These are phyloP conservation scores for Phytophthora pini DNA, from an alignment of 352 stramenopile species.

Conservation along the genomic window DNA sequence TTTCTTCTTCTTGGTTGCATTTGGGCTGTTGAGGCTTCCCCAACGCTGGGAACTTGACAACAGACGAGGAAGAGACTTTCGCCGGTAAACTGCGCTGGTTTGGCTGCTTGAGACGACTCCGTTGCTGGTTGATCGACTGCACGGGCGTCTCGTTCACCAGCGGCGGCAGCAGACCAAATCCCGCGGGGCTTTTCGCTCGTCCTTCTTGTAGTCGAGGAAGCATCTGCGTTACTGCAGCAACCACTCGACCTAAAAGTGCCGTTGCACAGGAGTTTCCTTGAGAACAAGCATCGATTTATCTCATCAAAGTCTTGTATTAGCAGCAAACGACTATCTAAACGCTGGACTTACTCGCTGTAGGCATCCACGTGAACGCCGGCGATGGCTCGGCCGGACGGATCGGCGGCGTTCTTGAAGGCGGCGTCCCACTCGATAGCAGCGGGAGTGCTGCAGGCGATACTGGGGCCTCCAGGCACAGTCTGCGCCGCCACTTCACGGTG, in stretches of 20 bases:
- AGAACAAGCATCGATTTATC: slow-evolving; percentile 6
- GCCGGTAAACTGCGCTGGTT: slow-evolving; percentile 15
- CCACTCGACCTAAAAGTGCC: slow-evolving; percentile 1
- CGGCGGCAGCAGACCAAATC: slow-evolving; percentile 23
- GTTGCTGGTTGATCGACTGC: slow-evolving; percentile 14
- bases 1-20: slow-evolving; percentile 59
- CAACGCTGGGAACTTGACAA: slow-evolving; percentile 49
- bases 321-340: slow-evolving; percentile 26
- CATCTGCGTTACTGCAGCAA: background rate
- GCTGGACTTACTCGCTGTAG: slow-evolving; percentile 67
- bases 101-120: slow-evolving; percentile 37
- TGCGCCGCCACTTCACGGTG: slow-evolving; percentile 95
- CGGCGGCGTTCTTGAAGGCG: slow-evolving; percentile 93
- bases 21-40: slow-evolving; percentile 28
- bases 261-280: slow-evolving; percentile 16
- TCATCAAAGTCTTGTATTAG: slow-evolving; percentile 24
- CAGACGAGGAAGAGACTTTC: slow-evolving; percentile 17
- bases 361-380: slow-evolving; percentile 96
- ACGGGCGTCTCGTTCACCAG: slow-evolving; percentile 10
- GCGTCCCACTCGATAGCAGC: slow-evolving; percentile 98
- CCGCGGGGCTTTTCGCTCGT: slow-evolving; percentile 14
- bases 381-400: slow-evolving; percentile 95
- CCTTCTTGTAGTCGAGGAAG: slow-evolving; percentile 25
- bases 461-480: slow-evolving; percentile 97
- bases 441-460: slow-evolving; percentile 98